Conservation (phyloP, 495 filamentous ascomycete species). For the Bacidia rubella region DNA sequence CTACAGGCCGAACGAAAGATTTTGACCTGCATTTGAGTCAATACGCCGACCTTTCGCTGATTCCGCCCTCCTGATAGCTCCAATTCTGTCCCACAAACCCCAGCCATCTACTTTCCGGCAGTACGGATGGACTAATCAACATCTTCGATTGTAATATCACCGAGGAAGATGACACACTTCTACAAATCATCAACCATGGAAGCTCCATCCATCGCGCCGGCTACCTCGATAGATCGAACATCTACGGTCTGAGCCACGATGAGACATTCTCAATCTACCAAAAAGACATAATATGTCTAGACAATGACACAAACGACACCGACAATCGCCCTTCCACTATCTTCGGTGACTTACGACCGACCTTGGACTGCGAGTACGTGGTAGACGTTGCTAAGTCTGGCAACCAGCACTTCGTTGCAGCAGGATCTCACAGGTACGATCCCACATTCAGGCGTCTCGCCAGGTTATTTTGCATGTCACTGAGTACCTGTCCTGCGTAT, state of each 20-base stretch:
- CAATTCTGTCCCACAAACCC: conserved; percentile 54
- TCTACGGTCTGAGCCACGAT: conserved; percentile 69
- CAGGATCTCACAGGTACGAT: conserved; percentile 43
- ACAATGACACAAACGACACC: conserved; percentile 32
- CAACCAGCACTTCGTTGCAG: conserved; percentile 40
- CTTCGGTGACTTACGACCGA: conserved; percentile 66
- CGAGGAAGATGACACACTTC: conserved; percentile 76
- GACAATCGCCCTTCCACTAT: conserved; percentile 28
- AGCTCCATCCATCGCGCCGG: conserved; percentile 72
- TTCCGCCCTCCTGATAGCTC: conserved; percentile 34
- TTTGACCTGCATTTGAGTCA: too few relatives aligned
- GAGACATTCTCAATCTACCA: conserved; percentile 68
- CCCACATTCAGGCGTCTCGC: background rate
- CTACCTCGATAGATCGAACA: conserved; percentile 54
- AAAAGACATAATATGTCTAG: conserved; percentile 39
- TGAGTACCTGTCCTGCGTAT: too few relatives aligned
- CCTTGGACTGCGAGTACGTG: conserved; percentile 68
- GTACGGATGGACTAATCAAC: conserved; percentile 85
- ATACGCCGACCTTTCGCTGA: background rate
- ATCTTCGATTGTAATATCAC: conserved; percentile 55
- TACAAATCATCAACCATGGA: conserved; percentile 77
- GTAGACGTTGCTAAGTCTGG: conserved; percentile 43
- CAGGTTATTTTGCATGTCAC: background rate
- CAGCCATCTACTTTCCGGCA: conserved; percentile 63
- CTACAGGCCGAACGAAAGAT: too few relatives aligned